Percentiles rank a stretch among this genome's conserved stretches.
phyloP scores from a whole-genome alignment of 257 asterid genomes.

The Gentiana dahurica region DNA sequence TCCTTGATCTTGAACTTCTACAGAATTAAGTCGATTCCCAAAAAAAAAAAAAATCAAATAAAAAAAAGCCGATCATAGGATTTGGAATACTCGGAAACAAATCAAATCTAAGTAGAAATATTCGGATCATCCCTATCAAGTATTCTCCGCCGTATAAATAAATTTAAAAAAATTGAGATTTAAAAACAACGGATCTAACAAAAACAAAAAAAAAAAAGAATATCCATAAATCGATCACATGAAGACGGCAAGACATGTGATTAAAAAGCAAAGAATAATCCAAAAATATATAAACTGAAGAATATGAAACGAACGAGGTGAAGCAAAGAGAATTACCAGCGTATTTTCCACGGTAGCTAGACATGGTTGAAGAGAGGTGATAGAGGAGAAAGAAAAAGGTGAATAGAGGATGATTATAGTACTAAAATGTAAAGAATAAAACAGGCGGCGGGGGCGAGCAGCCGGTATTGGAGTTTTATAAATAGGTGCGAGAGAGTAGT shows the following conservation, averaged over 20 bases:
- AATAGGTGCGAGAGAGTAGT: neutral
- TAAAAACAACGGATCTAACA: neutral
- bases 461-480: constrained; percentile 1
- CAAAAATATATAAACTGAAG: neutral
- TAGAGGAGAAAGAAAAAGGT: constrained; percentile 6
- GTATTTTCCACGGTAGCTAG: constrained; percentile 75
- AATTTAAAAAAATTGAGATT: neutral
- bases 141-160: neutral
- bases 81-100: neutral
- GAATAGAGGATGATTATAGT: neutral
- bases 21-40: no score
- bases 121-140: no score
- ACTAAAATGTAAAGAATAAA: neutral
- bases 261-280: neutral
- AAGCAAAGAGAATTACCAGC: constrained; percentile 32
- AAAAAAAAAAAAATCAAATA: no score
- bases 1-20: no score
- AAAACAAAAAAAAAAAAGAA: neutral
- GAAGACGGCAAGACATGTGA: neutral
- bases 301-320: neutral
- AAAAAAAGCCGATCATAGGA: no score
- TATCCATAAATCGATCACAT: no score
- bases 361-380: constrained; percentile 26
- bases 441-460: neutral
- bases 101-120: no score